Conservation (phyloP, 345 rosid species). For the Aquilaria yunnanensis region DNA sequence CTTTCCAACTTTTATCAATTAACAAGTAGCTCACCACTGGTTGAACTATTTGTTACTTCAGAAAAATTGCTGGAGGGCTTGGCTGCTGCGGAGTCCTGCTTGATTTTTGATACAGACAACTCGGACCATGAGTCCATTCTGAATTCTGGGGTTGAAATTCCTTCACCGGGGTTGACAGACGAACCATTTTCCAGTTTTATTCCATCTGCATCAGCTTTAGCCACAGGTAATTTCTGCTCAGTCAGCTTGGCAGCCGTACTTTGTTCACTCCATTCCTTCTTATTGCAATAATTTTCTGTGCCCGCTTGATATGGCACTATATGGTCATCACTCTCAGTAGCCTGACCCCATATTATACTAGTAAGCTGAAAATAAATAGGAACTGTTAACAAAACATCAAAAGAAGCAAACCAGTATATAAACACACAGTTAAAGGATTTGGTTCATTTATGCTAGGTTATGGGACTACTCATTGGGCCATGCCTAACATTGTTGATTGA, state of each 20-base stretch:
- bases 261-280: constrained; percentile 47
- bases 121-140: constrained; percentile 51
- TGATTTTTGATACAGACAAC: constrained; percentile 36
- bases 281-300: constrained; percentile 37
- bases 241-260: constrained; percentile 27
- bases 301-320: constrained; percentile 61
- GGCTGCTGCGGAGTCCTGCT: constrained; percentile 40
- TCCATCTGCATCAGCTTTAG: constrained; percentile 32
- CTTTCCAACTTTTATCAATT: constrained; percentile 13
- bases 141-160: constrained; percentile 37
- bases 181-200: constrained; percentile 41
- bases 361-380: constrained; percentile 52
- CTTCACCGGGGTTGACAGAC: constrained; percentile 28
- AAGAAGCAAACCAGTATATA: neutral
- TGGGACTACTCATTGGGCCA: neutral
- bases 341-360: constrained; percentile 87
- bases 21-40: constrained; percentile 37
- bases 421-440: neutral
- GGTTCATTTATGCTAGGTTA: neutral
- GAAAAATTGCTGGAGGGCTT: constrained; percentile 40
- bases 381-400: neutral
- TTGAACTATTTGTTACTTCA: constrained; percentile 34
- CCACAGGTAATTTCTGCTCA: constrained; percentile 34
- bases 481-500: neutral
- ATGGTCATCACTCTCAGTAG: constrained; percentile 61